phyloP scores from a whole-genome alignment of 225 moss, liverwort and hornwort species.

The Pleurozium schreberi region DNA sequence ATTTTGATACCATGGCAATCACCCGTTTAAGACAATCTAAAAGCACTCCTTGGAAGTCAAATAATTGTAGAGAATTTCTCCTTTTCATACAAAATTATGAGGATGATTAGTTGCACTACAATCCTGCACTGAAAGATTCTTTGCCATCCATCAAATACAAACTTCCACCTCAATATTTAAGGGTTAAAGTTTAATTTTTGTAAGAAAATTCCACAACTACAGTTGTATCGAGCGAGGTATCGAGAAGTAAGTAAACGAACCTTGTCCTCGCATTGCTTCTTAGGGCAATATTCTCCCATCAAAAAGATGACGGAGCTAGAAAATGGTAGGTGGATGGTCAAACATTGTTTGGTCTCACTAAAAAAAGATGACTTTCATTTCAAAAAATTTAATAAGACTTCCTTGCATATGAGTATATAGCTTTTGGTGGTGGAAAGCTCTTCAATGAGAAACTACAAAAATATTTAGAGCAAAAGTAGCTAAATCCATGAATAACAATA shows the following conservation, averaged over 20 bases:
- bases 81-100: no score
- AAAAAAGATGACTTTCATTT: not conserved
- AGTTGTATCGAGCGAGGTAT: not conserved
- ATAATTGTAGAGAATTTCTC: no score
- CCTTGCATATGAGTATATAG: not conserved
- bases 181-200: not conserved
- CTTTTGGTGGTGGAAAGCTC: not conserved
- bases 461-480: not conserved
- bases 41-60: no score
- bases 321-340: not conserved
- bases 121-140: no score
- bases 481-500: not conserved
- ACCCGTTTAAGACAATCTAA: no score
- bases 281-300: not conserved
- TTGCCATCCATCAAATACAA: no score
- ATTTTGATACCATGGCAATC: no score
- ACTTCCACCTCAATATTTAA: no score
- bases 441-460: not conserved
- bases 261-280: not conserved
- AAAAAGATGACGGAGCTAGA: rapidly evolving
- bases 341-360: not conserved
- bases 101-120: no score
- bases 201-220: not conserved
- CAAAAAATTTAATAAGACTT: not conserved
- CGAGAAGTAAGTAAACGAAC: not conserved